Percentiles rank a stretch among this genome's conserved stretches.
Conservation (phyloP, 2,329 filamentous ascomycete species). For the Penicillium sp. region DNA sequence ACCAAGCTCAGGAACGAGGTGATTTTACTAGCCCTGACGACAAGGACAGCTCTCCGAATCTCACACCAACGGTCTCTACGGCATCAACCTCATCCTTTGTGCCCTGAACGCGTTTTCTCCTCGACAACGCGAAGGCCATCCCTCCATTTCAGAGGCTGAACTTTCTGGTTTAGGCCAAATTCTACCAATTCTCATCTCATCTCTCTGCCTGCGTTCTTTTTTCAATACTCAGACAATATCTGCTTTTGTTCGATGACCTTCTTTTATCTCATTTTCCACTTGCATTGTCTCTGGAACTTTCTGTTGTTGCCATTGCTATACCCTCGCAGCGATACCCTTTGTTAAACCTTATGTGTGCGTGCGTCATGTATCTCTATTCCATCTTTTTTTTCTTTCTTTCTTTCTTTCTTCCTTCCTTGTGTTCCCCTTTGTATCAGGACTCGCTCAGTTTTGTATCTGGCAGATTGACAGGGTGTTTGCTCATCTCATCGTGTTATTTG, state of each 20-base stretch:
- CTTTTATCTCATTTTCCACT: slow-evolving; percentile 14
- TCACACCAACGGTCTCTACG: slow-evolving; percentile 38
- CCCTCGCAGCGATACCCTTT: slow-evolving; percentile 26
- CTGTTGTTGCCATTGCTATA: slow-evolving; percentile 21
- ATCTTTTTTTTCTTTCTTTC: slow-evolving; percentile 10
- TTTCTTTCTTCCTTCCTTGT: slow-evolving; percentile 3
- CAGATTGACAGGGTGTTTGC: slow-evolving; percentile 10
- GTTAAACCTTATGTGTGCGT: slow-evolving; percentile 7
- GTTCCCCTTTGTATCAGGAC: background rate
- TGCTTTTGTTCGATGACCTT: slow-evolving; percentile 17
- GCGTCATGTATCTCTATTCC: slow-evolving; percentile 8
- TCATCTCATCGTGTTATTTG: slow-evolving; percentile 3
- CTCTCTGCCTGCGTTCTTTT: slow-evolving; percentile 2
- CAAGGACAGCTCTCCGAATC: slow-evolving; percentile 34
- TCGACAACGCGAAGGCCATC: too few relatives aligned
- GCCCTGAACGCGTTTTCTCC: slow-evolving; percentile 12
- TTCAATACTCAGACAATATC: slow-evolving; percentile 9
- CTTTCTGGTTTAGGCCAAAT: too few relatives aligned
- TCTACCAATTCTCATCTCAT: slow-evolving; percentile 2
- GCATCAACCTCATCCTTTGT: slow-evolving; percentile 37
- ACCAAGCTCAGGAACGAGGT: slow-evolving; percentile 28
- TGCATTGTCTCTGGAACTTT: slow-evolving; percentile 14
- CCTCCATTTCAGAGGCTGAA: too few relatives aligned
- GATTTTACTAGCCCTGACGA: slow-evolving; percentile 32
- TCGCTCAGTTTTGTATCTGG: background rate